Conservation (phyloP, 345 rosid species). For the Geranium rotundifolium region DNA sequence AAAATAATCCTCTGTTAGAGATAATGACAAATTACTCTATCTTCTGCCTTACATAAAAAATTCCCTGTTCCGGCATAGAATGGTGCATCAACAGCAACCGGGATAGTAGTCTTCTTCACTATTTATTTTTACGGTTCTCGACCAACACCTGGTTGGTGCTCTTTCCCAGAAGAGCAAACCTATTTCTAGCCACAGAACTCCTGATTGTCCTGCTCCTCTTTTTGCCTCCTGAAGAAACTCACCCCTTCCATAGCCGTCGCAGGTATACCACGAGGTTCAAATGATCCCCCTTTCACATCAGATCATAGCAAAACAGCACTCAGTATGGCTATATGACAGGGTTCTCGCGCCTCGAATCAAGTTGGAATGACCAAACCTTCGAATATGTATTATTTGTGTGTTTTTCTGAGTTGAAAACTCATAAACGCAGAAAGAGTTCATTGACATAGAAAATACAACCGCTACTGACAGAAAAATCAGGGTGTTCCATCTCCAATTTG, state of each 20-base stretch:
- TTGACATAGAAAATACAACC: conserved; percentile 62
- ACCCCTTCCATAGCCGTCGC: conserved; percentile 59
- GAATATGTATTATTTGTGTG: conserved; percentile 68
- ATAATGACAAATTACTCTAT: conserved; percentile 64
- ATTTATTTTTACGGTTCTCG: conserved; percentile 74
- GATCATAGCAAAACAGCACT: conserved; percentile 85
- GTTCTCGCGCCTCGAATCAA: conserved; percentile 84
- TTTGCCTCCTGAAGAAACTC: conserved; percentile 69
- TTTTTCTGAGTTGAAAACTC: conserved; percentile 67
- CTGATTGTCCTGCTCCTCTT: conserved; percentile 76
- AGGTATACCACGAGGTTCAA: conserved; percentile 70
- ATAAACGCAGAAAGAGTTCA: conserved; percentile 70
- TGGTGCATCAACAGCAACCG: conserved; percentile 64
- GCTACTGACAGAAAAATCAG: conserved; percentile 77
- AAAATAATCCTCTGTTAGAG: conserved; percentile 79
- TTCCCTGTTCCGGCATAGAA: conserved; percentile 92
- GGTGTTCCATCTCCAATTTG: conserved; percentile 90
- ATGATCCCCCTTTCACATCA: conserved; percentile 86
- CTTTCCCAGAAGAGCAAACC: conserved; percentile 88
- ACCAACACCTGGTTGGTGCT: conserved; percentile 73
- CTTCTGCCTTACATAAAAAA: conserved; percentile 79
- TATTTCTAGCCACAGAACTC: conserved; percentile 70
- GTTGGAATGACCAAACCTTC: conserved; percentile 63
- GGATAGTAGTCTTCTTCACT: conserved; percentile 62
- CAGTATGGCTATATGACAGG: conserved; percentile 90